Conservation (phyloP, 306 rosid genomes). For the Datisca glomerata region DNA sequence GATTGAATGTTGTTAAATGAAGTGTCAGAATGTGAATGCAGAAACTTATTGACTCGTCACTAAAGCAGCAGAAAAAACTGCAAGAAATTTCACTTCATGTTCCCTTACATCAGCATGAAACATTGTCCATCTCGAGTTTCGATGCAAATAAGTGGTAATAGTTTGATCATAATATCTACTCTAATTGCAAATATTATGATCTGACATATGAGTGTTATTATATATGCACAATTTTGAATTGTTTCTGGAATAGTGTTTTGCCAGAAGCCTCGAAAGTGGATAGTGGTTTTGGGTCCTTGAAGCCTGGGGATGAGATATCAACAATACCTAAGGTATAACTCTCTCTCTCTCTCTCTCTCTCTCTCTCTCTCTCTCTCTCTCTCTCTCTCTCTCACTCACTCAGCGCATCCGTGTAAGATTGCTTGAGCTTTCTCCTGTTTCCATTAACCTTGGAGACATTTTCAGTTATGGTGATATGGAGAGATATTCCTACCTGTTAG, state of each 20-base stretch:
- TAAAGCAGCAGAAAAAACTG: slow-evolving; percentile 73
- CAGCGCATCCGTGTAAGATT: too few species aligned
- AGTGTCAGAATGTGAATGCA: slow-evolving; percentile 19
- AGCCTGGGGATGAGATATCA: slow-evolving; percentile 40
- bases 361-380: too few species aligned
- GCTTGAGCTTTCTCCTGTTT: too few species aligned
- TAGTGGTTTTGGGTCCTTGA: slow-evolving; percentile 26
- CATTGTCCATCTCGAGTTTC: slow-evolving; percentile 22
- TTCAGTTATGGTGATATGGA: too few species aligned
- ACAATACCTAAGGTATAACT: slow-evolving; percentile 51
- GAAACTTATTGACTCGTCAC: slow-evolving; percentile 57
- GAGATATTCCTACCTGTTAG: too few species aligned
- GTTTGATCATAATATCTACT: neutral
- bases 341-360: neutral
- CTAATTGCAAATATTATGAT: neutral
- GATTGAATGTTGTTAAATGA: neutral
- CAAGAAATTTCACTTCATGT: slow-evolving; percentile 51
- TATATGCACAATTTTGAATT: slow-evolving; percentile 11
- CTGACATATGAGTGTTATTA: neutral
- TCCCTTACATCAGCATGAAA: slow-evolving; percentile 38
- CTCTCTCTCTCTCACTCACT: too few species aligned
- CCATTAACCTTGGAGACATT: too few species aligned
- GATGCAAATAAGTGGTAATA: slow-evolving; percentile 46
- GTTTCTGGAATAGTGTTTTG: slow-evolving; percentile 28
- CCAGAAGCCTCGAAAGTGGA: slow-evolving; percentile 41